Evolutionary conservation across 2,329 filamentous ascomycete species (phyloP), one percentile per base, ranked within the genome.

Genomic region (Colletotrichum endophyticum): DNA sequence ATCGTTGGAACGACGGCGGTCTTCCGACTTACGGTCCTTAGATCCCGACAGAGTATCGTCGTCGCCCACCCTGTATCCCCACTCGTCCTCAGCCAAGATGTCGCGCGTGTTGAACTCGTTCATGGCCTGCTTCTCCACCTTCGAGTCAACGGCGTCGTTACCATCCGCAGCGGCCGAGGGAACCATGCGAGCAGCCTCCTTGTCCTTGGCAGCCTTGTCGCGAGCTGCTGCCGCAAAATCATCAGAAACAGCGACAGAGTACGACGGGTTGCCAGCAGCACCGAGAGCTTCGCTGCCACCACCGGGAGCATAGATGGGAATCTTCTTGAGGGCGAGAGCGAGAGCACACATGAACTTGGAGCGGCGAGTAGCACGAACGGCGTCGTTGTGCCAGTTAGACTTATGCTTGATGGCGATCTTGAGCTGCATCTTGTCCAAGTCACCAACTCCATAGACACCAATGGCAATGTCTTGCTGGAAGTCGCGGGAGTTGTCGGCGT

Each of bases 341-440:
- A 99, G 88, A 1, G 97, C 97, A 82, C 96, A 98, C 93, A 99
- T 98, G 87, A 99, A 99, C 86, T 98, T 99, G 84, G 95, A 98
- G 77, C 96, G 93, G 69, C 96, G 93, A 8, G 94, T 91, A 22
- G 94, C 93, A 56, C 96, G 94, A 56, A 98, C 90, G 2, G 91
- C 90, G 80, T 98, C 96, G 85, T 98, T 96, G 80, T 95, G 92
- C 95, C 95, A 96, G 86, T 96, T 97, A 74, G 94, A 95, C 87
- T 99, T 99, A 89, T 99, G 96, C 82, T 94, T 93, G 82, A 98
- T 96, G 80, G 95, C 93, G 53, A 98, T 89, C 80, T 93, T 92
- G 72, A 99, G 91, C 80, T 94, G 91, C 67, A 99, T 89, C 87
- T 98, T 98, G 85, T 98, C 95, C 88, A 98, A 92, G 81, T 96